Evolutionary conservation across 192 early-diverging fungal genomes (phyloP).

Genomic region (Entrophospora sp.): DNA sequence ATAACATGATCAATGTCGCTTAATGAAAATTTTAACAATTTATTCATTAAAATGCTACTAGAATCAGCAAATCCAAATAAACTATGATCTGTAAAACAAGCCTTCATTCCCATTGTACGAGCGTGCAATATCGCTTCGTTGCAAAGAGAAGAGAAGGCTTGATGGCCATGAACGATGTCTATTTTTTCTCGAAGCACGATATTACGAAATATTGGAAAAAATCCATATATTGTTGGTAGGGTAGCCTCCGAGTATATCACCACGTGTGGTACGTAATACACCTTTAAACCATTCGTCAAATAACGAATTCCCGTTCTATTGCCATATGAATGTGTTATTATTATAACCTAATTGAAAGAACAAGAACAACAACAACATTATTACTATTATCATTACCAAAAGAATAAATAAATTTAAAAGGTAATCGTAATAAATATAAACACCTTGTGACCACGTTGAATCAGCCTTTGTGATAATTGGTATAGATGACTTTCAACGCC

Average conservation of each 20-base stretch:
- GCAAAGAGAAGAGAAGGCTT: conserved; percentile 88
- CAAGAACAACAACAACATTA: too few relatives aligned
- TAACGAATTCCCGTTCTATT: conserved; percentile 77
- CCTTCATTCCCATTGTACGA: conserved; percentile 87
- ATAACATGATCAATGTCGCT: conserved; percentile 97
- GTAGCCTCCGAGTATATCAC: conserved; percentile 81
- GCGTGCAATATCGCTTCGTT: conserved; percentile 95
- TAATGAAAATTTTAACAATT: conserved; percentile 92
- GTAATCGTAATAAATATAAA: neutral
- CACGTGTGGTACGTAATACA: conserved; percentile 86
- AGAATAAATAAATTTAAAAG: neutral
- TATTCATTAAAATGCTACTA: conserved; percentile 89
- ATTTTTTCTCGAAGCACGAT: conserved; percentile 88
- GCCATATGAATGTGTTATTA: conserved; percentile 89
- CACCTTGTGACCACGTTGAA: conserved; percentile 87
- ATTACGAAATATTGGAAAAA: conserved; percentile 87
- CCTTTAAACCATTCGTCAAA: conserved; percentile 86
- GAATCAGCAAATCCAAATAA: conserved; percentile 95
- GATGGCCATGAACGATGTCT: conserved; percentile 94
- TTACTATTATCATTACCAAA: too few relatives aligned
- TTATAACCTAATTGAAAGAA: conserved; percentile 51
- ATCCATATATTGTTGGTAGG: conserved; percentile 82
- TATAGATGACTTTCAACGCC: conserved; percentile 94
- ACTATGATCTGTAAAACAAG: conserved; percentile 96
- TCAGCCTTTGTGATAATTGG: conserved; percentile 80